A percentile compares a stretch with the other conserved stretches of the same genome.
Conservation (phyloP, 1,284 basidiomycete species). For the Earliella scabrosa region DNA sequence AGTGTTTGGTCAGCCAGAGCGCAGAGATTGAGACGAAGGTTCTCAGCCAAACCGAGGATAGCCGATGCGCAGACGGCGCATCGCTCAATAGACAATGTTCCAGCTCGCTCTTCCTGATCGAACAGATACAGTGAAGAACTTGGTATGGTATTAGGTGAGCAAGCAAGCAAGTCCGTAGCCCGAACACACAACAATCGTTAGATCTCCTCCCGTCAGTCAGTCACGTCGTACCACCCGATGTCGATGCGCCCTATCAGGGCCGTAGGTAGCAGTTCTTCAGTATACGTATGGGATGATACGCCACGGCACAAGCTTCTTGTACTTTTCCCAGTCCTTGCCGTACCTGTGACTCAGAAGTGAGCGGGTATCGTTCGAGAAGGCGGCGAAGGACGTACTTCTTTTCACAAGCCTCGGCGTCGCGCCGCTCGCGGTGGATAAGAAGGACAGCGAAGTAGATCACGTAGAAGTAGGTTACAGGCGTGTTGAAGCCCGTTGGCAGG, state of each 20-base stretch:
- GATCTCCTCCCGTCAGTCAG: too few species aligned
- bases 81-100: too few species aligned
- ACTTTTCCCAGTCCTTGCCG: conserved; percentile 86
- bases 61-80: too few species aligned
- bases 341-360: conserved; percentile 44
- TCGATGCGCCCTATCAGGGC: background rate
- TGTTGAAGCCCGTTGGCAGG: conserved; percentile 89
- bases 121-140: too few species aligned
- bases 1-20: too few species aligned
- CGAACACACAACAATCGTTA: too few species aligned
- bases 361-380: too few species aligned
- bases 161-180: too few species aligned
- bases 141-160: too few species aligned
- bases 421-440: conserved; percentile 87
- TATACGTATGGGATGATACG: conserved; percentile 90
- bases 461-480: conserved; percentile 97
- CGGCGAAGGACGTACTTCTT: conserved; percentile 71
- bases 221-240: background rate
- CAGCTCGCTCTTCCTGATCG: too few species aligned
- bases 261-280: conserved; percentile 28
- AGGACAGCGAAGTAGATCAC: conserved; percentile 88
- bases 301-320: conserved; percentile 80
- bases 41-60: too few species aligned
- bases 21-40: too few species aligned
- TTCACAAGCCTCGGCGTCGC: conserved; percentile 93